Evolutionary conservation across 164 flowering plant species (phyloP), one percentile per base, ranked within the genome.

Genomic region (Liquidambar formosana): DNA sequence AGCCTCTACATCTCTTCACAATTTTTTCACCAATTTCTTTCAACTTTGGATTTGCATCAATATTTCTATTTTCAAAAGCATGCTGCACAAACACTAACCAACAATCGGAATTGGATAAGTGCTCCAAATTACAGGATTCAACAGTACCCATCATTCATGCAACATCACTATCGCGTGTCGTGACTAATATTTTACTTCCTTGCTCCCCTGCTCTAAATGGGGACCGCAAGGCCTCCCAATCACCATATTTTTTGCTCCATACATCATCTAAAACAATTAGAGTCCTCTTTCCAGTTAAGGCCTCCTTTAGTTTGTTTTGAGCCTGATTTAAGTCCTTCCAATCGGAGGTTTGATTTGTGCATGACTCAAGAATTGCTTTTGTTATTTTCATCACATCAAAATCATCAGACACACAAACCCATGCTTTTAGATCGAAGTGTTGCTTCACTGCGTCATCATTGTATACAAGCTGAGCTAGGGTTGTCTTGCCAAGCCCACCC

Each of bases 401-500:
- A 8, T 68, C 48, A 5, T 76, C 74, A 2, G 78, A 73, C 4
- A 78, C 81, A 63, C 53, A n/a, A n/a, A n/a, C n/a, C n/a, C n/a
- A n/a, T n/a, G n/a, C n/a, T n/a, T n/a, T n/a, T n/a, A n/a, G n/a
- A n/a, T n/a, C n/a, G n/a, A n/a, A n/a, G n/a, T n/a, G n/a, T n/a
- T n/a, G n/a, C n/a, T n/a, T n/a, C n/a, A n/a, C n/a, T n/a, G n/a
- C n/a, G 0, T 18, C 5, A 49, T 76, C 76, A 49, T 78, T 69
- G 53, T 71, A 81, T 0, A 76, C 67, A 21, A 72, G 28, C 27
- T 73, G 72, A 9, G 80, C 77, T 44, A 81, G 64, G 1, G 82
- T 76, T 8, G 80, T 78, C 71, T 81, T 81, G 10, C 82, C 82
- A 10, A 78, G 16, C 12, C n/a, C n/a, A n/a, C n/a, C n/a, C n/a